A percentile compares a stretch with the other conserved stretches of the same genome.
These are phyloP conservation scores for Pseudophaeomoniella oleicola DNA, from an alignment of 2,329 filamentous ascomycete species.

Conservation along the genomic window DNA sequence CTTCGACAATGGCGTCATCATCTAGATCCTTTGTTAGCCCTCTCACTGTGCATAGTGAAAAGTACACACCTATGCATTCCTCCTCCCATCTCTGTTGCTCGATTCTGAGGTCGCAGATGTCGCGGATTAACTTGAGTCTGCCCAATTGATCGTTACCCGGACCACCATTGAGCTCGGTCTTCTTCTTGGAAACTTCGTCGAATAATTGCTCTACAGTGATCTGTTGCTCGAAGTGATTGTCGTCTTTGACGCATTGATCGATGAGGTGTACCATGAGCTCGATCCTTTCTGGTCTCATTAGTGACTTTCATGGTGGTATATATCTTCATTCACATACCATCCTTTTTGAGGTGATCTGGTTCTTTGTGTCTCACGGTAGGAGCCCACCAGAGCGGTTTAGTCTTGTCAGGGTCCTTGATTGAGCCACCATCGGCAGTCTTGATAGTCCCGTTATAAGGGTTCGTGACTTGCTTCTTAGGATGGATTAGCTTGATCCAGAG, in stretches of 20 bases:
- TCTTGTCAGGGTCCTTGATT: slow-evolving; percentile 23
- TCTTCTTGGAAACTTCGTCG: slow-evolving; percentile 10
- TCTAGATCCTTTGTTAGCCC: not conserved
- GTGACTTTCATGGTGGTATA: not conserved
- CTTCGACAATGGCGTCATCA: not conserved
- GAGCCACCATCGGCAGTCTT: slow-evolving; percentile 21
- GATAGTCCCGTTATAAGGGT: slow-evolving; percentile 33
- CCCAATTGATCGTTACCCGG: not conserved
- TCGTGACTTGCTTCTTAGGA: slow-evolving; percentile 31
- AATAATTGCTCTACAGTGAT: slow-evolving; percentile 8
- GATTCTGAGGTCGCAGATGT: slow-evolving; percentile 9
- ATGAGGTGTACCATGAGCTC: slow-evolving; percentile 12
- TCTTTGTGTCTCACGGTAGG: slow-evolving; percentile 30
- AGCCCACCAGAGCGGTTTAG: slow-evolving; percentile 32
- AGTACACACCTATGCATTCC: slow-evolving; percentile 9
- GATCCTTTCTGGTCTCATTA: slow-evolving; percentile 11
- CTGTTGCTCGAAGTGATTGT: slow-evolving; percentile 1
- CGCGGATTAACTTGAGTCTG: slow-evolving; percentile 8
- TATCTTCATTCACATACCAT: slow-evolving; percentile 19
- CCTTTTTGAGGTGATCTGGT: slow-evolving; percentile 32
- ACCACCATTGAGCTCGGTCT: slow-evolving; percentile 7
- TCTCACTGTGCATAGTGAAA: not conserved
- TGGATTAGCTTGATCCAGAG: slow-evolving; percentile 32
- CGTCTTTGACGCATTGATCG: not conserved
- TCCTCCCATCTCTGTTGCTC: slow-evolving; percentile 10